phyloP scores from a whole-genome alignment of 1,139 yeast species.

The Yamadazyma spencermartinsiae region DNA sequence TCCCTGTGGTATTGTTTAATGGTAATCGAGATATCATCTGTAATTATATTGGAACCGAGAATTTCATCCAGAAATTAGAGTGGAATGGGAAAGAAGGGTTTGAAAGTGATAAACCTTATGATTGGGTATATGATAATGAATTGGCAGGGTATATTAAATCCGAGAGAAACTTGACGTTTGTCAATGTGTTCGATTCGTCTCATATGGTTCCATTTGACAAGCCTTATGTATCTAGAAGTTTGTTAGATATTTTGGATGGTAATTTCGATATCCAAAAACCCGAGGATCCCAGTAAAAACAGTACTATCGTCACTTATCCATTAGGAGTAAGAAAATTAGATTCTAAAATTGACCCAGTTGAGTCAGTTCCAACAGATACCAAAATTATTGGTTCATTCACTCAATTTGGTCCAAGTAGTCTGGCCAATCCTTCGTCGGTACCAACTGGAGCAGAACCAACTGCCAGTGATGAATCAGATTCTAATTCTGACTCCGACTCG shows the following conservation, averaged over 20 bases:
- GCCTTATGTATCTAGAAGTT: conserved; percentile 68
- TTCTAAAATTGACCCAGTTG: conserved; percentile 4
- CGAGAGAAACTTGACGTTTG: conserved; percentile 76
- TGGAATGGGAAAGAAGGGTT: conserved; percentile 75
- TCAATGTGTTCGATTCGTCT: conserved; percentile 72
- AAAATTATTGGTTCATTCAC: conserved; percentile 12
- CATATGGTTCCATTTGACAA: conserved; percentile 95
- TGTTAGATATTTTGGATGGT: conserved; percentile 53
- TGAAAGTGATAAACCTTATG: conserved; percentile 31
- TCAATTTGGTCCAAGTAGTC: conserved; percentile 17
- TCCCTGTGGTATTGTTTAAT: conserved; percentile 73
- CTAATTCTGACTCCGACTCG: conserved; percentile 3
- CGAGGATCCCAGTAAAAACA: conserved; percentile 18
- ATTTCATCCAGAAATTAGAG: conserved; percentile 55
- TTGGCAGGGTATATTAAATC: conserved; percentile 52
- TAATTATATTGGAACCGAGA: conserved; percentile 75
- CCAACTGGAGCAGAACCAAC: conserved; percentile 7
- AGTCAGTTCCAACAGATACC: conserved; percentile 4
- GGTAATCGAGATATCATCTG: conserved; percentile 92
- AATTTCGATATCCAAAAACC: conserved; percentile 26
- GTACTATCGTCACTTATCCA: conserved; percentile 30
- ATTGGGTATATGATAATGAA: conserved; percentile 55
- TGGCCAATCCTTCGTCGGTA: conserved; percentile 8
- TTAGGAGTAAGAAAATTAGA: conserved; percentile 22
- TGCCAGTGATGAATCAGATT: conserved; percentile 1